Base-by-base conservation (phyloP, 495 filamentous ascomycete genomes). In the Talaromyces thailandensis region DNA sequence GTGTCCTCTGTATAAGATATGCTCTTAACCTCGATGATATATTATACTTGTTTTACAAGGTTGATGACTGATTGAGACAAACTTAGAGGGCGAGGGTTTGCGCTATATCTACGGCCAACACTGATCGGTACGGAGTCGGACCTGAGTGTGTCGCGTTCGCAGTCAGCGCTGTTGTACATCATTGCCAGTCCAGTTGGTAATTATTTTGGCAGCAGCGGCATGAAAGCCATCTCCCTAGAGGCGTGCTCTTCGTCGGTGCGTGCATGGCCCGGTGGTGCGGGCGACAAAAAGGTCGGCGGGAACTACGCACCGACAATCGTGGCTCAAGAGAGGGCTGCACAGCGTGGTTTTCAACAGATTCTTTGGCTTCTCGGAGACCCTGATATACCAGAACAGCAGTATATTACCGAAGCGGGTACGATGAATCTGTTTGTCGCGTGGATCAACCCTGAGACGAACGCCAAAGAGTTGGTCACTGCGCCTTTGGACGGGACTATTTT, bases 401-500 rank as follows among this genome's bases (percentile, higher is more conserved):
- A 82, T 66, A 82, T 91, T 25, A 96, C 92, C 26, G 91, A 96
- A 73, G 91, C 90, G n/a, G 91, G 91, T 45, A 92, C 89, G 53
- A 96, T 93, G 88, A 96, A 96, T 71, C 81, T 95, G 64, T 96
- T 95, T 66, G 83, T 84, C 3, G 86, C 85, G 16, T 74, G 92
- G 65, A 74, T 75, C 64, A 80, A 87, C 70, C 84, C 82, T 72
- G 79, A 85, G 65, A 88, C 84, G n/a, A 88, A 89, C 5, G 81
- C 85, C 75, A 88, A 88, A 68, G 88, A 92, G 75, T 79, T 96
- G 7, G 66, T 92, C 61, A 96, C 92, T 4, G 86, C 91, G 18
- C 92, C 92, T 32, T 75, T 96, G 18, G 92, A 95, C 73, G 92
- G 90, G 8, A 93, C 89, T 7, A 95, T 96, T 64, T 77, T 95